Evolutionary conservation across 257 asterid genomes (phyloP).

Genomic region (Solanum microdontum): DNA sequence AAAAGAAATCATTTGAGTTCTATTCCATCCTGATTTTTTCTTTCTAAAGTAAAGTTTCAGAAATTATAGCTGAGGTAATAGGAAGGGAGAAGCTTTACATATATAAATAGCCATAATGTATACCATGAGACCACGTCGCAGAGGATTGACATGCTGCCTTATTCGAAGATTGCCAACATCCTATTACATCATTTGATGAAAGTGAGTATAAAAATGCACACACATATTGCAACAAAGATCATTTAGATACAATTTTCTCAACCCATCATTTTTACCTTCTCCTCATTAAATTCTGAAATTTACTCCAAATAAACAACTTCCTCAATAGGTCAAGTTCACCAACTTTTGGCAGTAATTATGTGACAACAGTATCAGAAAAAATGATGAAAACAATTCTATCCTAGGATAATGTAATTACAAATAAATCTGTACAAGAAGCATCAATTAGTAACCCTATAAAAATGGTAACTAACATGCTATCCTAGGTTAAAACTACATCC

Average conservation of each 20-base stretch:
- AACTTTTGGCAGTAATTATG: background rate
- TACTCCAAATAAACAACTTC: background rate
- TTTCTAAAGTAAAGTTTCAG: background rate
- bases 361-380: background rate
- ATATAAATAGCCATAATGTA: background rate
- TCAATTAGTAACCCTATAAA: background rate
- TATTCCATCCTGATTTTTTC: background rate
- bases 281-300: background rate
- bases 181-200: conserved; percentile 22
- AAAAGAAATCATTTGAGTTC: background rate
- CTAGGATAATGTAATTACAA: background rate
- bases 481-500: background rate
- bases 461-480: background rate
- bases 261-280: background rate
- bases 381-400: background rate
- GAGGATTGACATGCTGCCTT: conserved; percentile 94
- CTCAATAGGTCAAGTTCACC: background rate
- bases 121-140: conserved; percentile 64
- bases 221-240: background rate
- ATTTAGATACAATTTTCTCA: background rate
- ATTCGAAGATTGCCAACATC: conserved; percentile 87
- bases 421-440: background rate
- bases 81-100: background rate
- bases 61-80: background rate
- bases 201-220: background rate